Conservation (phyloP, 2,329 filamentous ascomycete species). For the Fusarium nisikadoi region DNA sequence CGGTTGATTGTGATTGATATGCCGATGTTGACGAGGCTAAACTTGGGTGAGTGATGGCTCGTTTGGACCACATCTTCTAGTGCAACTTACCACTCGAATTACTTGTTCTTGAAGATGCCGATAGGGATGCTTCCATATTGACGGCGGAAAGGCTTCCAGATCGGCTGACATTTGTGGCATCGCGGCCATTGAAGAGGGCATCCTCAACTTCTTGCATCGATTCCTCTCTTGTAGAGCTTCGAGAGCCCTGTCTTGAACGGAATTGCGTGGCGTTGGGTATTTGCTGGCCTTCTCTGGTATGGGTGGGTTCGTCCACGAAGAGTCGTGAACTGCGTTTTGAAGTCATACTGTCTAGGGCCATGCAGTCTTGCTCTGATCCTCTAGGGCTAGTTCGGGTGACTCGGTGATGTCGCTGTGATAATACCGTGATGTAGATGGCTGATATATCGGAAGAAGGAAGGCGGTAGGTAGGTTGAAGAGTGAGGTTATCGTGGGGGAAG, state of each 20-base stretch:
- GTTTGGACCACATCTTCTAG: background rate
- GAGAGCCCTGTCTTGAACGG: constrained; percentile 46
- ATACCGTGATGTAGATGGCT: background rate
- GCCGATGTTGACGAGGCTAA: constrained; percentile 35
- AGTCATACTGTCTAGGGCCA: constrained; percentile 31
- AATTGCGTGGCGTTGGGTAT: constrained; percentile 34
- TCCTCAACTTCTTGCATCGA: constrained; percentile 43
- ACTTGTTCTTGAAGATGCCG: constrained; percentile 15
- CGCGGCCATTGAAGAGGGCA: constrained; percentile 29
- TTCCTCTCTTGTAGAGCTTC: constrained; percentile 46
- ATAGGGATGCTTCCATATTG: constrained; percentile 28
- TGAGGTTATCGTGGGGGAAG: constrained; percentile 27
- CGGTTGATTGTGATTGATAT: constrained; percentile 19
- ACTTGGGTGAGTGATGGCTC: constrained; percentile 10
- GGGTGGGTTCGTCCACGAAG: constrained; percentile 33
- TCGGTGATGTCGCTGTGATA: background rate
- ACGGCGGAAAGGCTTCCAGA: constrained; percentile 29
- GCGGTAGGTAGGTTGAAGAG: constrained; percentile 13
- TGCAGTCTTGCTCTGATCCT: background rate
- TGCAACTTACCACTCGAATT: constrained; percentile 36
- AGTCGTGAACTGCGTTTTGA: constrained; percentile 40
- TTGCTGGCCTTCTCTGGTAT: constrained; percentile 19
- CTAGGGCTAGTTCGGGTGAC: background rate
- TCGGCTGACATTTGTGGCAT: constrained; percentile 24
- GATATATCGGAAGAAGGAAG: constrained; percentile 1